A percentile compares a stretch with the other conserved stretches of the same genome.
Evolutionary conservation across 768 basidiomycete genomes (phyloP).

Genomic region (Mycena floridula): DNA sequence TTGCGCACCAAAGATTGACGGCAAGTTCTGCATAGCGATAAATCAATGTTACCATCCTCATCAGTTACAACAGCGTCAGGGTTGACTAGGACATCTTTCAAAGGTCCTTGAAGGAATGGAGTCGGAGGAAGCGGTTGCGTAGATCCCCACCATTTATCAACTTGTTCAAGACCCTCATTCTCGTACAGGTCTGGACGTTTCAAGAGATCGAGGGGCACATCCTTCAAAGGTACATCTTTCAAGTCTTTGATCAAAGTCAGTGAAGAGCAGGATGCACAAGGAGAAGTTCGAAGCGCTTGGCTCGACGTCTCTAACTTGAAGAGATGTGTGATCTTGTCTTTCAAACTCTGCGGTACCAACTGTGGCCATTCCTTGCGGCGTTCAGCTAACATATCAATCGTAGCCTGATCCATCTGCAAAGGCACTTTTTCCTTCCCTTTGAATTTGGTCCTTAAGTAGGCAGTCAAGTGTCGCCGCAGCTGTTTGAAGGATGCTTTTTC

Average conservation of each 20-base stretch:
- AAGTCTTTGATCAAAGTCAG: neutral
- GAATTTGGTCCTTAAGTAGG: too few species aligned
- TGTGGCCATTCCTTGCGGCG: too few species aligned
- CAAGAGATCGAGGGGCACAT: neutral
- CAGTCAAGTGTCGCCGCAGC: too few species aligned
- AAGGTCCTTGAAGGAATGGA: neutral
- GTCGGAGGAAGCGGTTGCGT: neutral
- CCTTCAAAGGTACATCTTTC: neutral
- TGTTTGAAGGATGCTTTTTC: too few species aligned
- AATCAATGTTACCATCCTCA: neutral
- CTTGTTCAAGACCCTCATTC: neutral
- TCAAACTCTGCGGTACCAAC: neutral
- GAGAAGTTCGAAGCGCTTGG: neutral
- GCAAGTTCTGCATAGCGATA: slow-evolving; percentile 18
- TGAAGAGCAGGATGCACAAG: neutral
- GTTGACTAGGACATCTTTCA: slow-evolving; percentile 4
- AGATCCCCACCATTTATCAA: slow-evolving; percentile 1
- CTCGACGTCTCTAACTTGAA: neutral
- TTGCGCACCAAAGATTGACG: slow-evolving; percentile 4
- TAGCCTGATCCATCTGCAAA: too few species aligned
- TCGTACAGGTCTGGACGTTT: neutral
- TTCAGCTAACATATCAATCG: too few species aligned
- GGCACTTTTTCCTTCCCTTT: too few species aligned
- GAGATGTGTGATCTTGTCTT: neutral
- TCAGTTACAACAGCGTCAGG: slow-evolving; percentile 1